A percentile compares a stretch with the other conserved stretches of the same genome.
phyloP scores from a whole-genome alignment of 441 rosid species.

The Brassica balearica region DNA sequence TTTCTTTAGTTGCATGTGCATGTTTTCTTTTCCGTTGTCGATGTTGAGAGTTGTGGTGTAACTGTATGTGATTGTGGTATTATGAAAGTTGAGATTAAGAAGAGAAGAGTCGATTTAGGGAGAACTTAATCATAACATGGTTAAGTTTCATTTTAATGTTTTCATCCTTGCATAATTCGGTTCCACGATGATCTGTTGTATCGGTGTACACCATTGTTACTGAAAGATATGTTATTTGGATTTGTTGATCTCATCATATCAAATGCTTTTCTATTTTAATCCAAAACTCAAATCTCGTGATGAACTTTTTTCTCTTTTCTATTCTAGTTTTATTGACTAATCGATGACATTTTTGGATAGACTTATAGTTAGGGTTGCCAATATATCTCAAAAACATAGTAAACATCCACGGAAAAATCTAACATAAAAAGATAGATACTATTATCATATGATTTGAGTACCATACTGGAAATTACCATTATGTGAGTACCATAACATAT shows the following conservation, averaged over 20 bases:
- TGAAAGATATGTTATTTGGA: constrained; percentile 12
- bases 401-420: background rate
- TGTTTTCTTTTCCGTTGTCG: constrained; percentile 12
- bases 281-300: background rate
- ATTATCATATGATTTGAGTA: background rate
- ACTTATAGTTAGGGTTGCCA: background rate
- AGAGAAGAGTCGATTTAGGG: constrained; percentile 13
- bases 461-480: background rate
- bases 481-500: too few relatives aligned
- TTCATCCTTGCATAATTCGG: background rate
- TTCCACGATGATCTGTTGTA: constrained; percentile 4
- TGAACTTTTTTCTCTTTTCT: background rate
- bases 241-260: background rate
- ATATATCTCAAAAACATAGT: background rate
- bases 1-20: constrained; percentile 16
- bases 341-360: background rate
- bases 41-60: constrained; percentile 23
- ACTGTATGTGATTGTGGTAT: background rate
- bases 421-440: background rate
- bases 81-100: constrained; percentile 27
- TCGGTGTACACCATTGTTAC: background rate
- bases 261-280: constrained; percentile 6
- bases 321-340: background rate
- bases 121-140: background rate
- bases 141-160: background rate